Evolutionary conservation across 306 rosid genomes (phyloP).

Genomic region (Cucumis sativus): DNA sequence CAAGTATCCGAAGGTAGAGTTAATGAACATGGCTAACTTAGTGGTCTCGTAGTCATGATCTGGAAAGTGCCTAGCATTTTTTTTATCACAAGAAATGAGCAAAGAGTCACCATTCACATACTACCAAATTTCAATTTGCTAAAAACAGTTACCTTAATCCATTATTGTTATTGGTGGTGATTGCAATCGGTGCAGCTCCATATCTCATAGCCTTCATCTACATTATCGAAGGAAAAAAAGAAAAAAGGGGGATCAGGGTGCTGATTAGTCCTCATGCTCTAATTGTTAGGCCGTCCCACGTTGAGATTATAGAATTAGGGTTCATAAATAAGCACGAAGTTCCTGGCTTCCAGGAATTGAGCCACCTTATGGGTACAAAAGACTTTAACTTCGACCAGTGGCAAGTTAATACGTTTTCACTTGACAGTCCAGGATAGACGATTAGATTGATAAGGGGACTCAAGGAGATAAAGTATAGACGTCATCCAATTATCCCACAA

Average conservation of each 20-base stretch:
- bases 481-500: background rate
- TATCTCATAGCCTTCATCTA: constrained; percentile 70
- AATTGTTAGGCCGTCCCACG: background rate
- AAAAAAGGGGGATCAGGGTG: background rate
- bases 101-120: background rate
- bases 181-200: constrained; percentile 67
- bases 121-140: background rate
- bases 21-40: constrained; percentile 42
- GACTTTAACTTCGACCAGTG: background rate
- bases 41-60: constrained; percentile 35
- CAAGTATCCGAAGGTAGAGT: constrained; percentile 44
- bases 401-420: background rate
- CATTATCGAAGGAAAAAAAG: constrained; percentile 10
- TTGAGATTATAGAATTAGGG: background rate
- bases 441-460: background rate
- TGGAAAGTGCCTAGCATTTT: constrained; percentile 25
- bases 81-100: background rate
- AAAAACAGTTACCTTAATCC: constrained; percentile 28
- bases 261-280: background rate
- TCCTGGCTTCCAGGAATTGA: background rate
- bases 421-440: background rate
- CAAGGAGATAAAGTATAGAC: background rate
- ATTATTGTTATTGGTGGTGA: constrained; percentile 17
- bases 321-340: background rate
- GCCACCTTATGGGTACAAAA: background rate